Conservation (phyloP, 441 rosid species). For the Raphanus hybrid region DNA sequence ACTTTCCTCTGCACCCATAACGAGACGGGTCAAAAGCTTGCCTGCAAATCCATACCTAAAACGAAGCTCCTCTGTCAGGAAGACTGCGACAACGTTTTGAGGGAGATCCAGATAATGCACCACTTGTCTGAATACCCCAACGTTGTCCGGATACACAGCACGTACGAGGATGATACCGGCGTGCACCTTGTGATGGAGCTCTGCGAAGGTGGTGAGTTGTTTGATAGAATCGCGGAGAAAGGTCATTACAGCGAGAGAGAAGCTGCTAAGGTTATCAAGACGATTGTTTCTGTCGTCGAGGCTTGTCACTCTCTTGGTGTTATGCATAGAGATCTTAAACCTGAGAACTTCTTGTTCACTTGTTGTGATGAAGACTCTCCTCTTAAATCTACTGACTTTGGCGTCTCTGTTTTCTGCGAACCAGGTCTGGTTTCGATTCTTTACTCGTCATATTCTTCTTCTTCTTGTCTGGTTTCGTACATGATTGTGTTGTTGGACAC, state of each 20-base stretch:
- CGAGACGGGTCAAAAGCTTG: slow-evolving; percentile 51
- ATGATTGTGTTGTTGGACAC: too few relatives aligned
- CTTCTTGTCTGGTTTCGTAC: too few relatives aligned
- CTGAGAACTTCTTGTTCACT: slow-evolving; percentile 88
- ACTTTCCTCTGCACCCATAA: slow-evolving; percentile 72
- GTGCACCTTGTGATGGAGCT: slow-evolving; percentile 93
- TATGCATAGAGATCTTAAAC: slow-evolving; percentile 89
- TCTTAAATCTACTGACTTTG: slow-evolving; percentile 86
- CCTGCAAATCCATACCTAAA: slow-evolving; percentile 88
- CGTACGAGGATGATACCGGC: slow-evolving; percentile 70
- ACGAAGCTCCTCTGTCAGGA: slow-evolving; percentile 61
- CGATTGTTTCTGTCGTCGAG: slow-evolving; percentile 78
- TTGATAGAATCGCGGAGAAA: slow-evolving; percentile 75
- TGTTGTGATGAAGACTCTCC: slow-evolving; percentile 64
- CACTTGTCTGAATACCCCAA: slow-evolving; percentile 73
- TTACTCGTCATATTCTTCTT: too few relatives aligned
- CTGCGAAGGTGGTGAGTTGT: slow-evolving; percentile 85
- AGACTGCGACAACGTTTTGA: slow-evolving; percentile 55
- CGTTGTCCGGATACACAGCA: slow-evolving; percentile 71
- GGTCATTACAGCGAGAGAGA: slow-evolving; percentile 90
- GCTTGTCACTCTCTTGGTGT: slow-evolving; percentile 89
- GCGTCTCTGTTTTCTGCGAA: slow-evolving; percentile 80
- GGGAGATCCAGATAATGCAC: slow-evolving; percentile 86
- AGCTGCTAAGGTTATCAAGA: slow-evolving; percentile 76
- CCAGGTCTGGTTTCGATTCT: slow-evolving; percentile 56